phyloP scores from a whole-genome alignment of 768 basidiomycete species.

The Ephemerocybe angulata region DNA sequence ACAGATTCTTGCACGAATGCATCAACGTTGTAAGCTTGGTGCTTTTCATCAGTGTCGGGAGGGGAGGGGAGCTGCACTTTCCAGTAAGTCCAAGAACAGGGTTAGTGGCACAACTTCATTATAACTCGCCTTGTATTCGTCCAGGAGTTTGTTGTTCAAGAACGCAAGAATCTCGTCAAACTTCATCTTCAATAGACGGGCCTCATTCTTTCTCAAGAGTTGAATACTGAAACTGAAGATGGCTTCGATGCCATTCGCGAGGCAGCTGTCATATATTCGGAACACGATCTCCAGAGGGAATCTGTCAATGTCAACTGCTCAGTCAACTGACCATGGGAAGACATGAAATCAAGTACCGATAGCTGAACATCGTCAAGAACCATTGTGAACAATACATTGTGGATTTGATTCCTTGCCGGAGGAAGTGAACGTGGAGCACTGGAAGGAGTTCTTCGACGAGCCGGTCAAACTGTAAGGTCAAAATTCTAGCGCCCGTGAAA shows the following conservation, averaged over 20 bases:
- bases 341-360: slow-evolving; percentile 55
- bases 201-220: slow-evolving; percentile 86
- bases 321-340: neutral
- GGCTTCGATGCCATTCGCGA: slow-evolving; percentile 96
- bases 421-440: slow-evolving; percentile 87
- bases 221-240: slow-evolving; percentile 93
- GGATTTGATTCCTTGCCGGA: slow-evolving; percentile 92
- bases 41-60: slow-evolving; percentile 21
- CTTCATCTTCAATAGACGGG: slow-evolving; percentile 69
- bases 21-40: slow-evolving; percentile 60
- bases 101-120: slow-evolving; percentile 8
- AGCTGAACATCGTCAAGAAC: slow-evolving; percentile 97
- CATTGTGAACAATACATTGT: slow-evolving; percentile 99
- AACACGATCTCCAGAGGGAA: slow-evolving; percentile 94
- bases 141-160: slow-evolving; percentile 77
- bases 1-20: slow-evolving; percentile 88
- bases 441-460: slow-evolving; percentile 90
- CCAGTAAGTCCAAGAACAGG: no score
- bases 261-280: slow-evolving; percentile 93
- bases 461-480: slow-evolving; percentile 84
- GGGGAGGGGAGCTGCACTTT: slow-evolving; percentile 28
- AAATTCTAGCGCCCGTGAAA: neutral
- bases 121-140: slow-evolving; percentile 58
- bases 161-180: slow-evolving; percentile 90
- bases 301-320: slow-evolving; percentile 37